A percentile compares a stretch with the other conserved stretches of the same genome.
Evolutionary conservation across 352 stramenopile genomes (phyloP).

Genomic region (Pythium myriotylum): DNA sequence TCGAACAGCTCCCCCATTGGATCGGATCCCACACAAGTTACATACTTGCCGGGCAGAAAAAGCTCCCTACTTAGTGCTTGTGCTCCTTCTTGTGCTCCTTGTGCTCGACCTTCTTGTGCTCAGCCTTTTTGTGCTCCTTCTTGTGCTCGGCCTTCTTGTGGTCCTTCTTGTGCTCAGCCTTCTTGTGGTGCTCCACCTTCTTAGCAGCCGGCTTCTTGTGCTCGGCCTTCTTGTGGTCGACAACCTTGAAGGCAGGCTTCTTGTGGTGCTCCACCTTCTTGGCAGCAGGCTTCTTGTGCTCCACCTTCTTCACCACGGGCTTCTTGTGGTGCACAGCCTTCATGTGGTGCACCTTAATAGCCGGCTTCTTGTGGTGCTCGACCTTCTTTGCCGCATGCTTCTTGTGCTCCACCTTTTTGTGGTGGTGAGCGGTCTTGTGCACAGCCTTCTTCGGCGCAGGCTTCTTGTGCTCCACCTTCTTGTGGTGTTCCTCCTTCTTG

Average conservation of each 20-base stretch:
- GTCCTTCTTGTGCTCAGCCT: not conserved
- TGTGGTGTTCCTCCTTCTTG: not conserved
- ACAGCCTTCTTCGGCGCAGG: not conserved
- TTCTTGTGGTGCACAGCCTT: not conserved
- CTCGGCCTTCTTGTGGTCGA: not conserved
- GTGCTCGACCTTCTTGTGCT: slow-evolving; percentile 7
- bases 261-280: not conserved
- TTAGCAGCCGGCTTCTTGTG: not conserved
- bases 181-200: too few relatives aligned
- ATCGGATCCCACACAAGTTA: too few relatives aligned
- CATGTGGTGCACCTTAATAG: too few relatives aligned
- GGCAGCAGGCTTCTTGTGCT: not conserved
- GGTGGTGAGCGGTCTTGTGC: not conserved
- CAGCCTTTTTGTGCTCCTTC: slow-evolving; percentile 8
- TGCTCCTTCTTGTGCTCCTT: slow-evolving; percentile 7
- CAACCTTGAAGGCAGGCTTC: too few relatives aligned
- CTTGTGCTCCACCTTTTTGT: not conserved
- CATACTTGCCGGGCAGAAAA: too few relatives aligned
- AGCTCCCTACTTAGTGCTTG: slow-evolving; percentile 5
- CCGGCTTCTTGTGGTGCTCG: not conserved
- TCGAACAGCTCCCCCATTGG: too few relatives aligned
- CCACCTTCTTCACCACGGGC: too few relatives aligned
- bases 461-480: not conserved
- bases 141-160: slow-evolving; percentile 2
- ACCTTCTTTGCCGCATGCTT: not conserved